A percentile compares a stretch with the other conserved stretches of the same genome.
Conservation (phyloP, 331 rosid species). For the Rosa hybrid region DNA sequence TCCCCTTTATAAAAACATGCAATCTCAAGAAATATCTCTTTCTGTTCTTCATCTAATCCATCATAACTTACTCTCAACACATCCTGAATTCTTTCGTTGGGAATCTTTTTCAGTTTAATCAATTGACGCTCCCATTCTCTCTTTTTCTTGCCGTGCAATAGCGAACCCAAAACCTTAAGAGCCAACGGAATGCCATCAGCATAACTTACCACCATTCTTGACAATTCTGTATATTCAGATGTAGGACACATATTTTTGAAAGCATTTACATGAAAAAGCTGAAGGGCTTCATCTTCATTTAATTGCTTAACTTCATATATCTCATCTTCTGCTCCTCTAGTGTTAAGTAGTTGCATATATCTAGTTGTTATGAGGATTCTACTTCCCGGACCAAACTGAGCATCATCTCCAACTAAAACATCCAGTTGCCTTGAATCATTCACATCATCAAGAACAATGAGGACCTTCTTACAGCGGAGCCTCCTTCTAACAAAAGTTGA, state of each 20-base stretch:
- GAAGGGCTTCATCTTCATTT: neutral
- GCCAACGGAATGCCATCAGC: constrained; percentile 25
- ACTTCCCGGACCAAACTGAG: constrained; percentile 16
- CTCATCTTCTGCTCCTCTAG: too few relatives aligned
- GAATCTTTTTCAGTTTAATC: constrained; percentile 8
- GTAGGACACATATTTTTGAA: neutral
- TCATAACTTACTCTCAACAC: constrained; percentile 29
- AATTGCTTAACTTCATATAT: constrained; percentile 17
- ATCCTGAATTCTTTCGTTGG: neutral
- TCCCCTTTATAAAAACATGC: constrained; percentile 26
- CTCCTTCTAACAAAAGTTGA: neutral
- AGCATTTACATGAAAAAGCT: constrained; percentile 27
- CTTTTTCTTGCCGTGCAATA: neutral
- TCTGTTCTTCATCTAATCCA: constrained; percentile 12
- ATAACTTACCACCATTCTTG: neutral
- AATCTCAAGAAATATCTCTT: constrained; percentile 23
- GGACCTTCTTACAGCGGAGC: constrained; percentile 14
- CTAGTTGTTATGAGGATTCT: constrained; percentile 25
- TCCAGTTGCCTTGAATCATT: constrained; percentile 9
- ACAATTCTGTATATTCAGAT: neutral
- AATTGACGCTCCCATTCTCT: constrained; percentile 26
- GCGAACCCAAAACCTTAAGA: constrained; percentile 22
- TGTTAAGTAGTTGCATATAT: constrained; percentile 15
- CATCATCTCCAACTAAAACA: neutral
- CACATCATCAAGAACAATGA: constrained; percentile 41